Evolutionary conservation across 306 rosid species (phyloP).

Genomic region (Cucumis sativus): DNA sequence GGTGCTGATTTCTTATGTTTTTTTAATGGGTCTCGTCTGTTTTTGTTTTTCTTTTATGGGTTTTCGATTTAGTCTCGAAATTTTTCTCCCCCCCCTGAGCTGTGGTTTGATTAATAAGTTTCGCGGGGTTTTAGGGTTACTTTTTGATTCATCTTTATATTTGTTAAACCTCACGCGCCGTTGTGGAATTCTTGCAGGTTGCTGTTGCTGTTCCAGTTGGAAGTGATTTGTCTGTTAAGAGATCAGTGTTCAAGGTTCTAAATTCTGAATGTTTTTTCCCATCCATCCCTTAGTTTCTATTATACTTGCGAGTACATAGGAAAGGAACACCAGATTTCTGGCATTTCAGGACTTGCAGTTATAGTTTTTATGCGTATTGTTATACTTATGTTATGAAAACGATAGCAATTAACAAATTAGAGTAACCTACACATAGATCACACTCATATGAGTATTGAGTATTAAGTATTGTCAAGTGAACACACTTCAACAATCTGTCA

Average conservation of each 20-base stretch:
- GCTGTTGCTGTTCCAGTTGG: conserved; percentile 32
- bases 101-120: neutral
- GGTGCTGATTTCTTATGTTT: neutral
- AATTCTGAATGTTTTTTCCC: neutral
- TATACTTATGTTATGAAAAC: too few species aligned
- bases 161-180: neutral
- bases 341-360: neutral
- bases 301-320: neutral
- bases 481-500: too few species aligned
- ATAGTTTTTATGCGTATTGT: neutral
- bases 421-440: neutral
- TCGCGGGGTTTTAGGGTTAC: neutral
- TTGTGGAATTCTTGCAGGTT: conserved; percentile 21
- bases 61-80: neutral
- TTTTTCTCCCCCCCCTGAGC: neutral
- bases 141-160: neutral
- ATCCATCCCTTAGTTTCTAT: neutral
- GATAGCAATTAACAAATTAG: neutral
- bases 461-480: too few species aligned
- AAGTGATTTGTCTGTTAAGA: conserved; percentile 29
- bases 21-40: neutral
- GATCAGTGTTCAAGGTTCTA: conserved; percentile 39
- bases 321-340: neutral
- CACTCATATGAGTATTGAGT: too few species aligned
- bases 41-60: neutral